Percentiles rank a stretch among this genome's conserved stretches.
Conservation (phyloP, 163 green algal species). For the Coccomyxa subellipsoidea region DNA sequence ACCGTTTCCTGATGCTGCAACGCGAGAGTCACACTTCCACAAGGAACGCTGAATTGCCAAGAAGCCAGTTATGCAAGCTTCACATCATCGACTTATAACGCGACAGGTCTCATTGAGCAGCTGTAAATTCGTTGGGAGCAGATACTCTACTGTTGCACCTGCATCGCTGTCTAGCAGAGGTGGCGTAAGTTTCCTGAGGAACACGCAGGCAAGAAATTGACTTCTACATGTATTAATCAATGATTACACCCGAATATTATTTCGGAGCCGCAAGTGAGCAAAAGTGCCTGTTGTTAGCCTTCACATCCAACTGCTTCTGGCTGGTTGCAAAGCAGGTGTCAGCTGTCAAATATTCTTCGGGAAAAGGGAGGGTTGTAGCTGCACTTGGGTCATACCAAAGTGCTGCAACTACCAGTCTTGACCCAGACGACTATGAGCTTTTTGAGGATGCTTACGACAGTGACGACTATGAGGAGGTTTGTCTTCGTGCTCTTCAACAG, state of each 20-base stretch:
- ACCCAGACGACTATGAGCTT: slow-evolving; percentile 8
- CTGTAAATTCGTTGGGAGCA: not conserved
- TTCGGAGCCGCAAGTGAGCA: too few relatives aligned
- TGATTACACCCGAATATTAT: not conserved
- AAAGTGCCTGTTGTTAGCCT: not conserved
- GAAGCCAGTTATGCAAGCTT: not conserved
- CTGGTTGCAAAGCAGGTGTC: not conserved
- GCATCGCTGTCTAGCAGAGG: not conserved
- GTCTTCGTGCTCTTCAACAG: not conserved
- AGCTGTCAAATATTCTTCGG: not conserved
- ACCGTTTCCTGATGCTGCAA: not conserved
- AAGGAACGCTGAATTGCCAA: not conserved
- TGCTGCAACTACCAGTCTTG: not conserved
- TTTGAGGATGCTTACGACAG: not conserved
- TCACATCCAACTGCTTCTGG: not conserved
- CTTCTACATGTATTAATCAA: not conserved
- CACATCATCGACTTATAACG: not conserved
- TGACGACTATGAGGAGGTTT: slow-evolving; percentile 8
- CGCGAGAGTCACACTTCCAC: not conserved
- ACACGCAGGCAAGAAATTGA: not conserved
- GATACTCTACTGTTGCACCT: not conserved
- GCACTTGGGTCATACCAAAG: not conserved
- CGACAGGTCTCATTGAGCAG: not conserved
- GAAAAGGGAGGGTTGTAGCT: not conserved
- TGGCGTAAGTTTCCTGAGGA: not conserved